Percentiles rank a stretch among this genome's conserved stretches.
phyloP scores from a whole-genome alignment of 1,139 yeast species.

The Diutina sp. region DNA sequence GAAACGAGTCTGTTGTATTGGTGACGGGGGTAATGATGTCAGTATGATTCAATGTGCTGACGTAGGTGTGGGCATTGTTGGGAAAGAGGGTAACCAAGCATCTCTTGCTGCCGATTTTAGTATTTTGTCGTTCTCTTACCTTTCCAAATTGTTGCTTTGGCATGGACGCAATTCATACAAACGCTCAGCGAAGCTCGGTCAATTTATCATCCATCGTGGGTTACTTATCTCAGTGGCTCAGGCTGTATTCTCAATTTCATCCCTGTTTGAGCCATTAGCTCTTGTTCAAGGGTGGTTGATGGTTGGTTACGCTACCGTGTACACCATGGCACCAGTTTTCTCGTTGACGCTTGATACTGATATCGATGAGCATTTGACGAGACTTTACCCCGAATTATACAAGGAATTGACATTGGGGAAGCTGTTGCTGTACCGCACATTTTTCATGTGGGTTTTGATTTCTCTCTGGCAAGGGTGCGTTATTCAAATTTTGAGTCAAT shows the following conservation, averaged over 20 bases:
- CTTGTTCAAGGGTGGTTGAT: constrained; percentile 91
- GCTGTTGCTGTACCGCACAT: constrained; percentile 75
- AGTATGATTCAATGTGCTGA: constrained; percentile 98
- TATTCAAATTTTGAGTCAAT: constrained; percentile 72
- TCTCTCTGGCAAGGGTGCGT: constrained; percentile 79
- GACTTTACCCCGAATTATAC: constrained; percentile 87
- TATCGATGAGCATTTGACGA: constrained; percentile 80
- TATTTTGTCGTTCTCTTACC: constrained; percentile 79
- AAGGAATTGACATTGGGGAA: constrained; percentile 83
- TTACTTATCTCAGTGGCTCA: constrained; percentile 91
- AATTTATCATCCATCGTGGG: constrained; percentile 94
- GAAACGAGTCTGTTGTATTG: constrained; percentile 91
- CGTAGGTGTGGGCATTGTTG: constrained; percentile 98
- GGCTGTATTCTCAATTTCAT: constrained; percentile 79
- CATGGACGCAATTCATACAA: constrained; percentile 97
- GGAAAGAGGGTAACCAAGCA: constrained; percentile 97
- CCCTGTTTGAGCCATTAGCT: constrained; percentile 86
- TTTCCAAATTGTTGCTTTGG: constrained; percentile 84
- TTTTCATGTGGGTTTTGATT: constrained; percentile 82
- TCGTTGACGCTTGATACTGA: constrained; percentile 86
- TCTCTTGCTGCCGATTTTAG: constrained; percentile 96
- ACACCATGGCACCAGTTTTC: constrained; percentile 98
- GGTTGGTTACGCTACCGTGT: constrained; percentile 96
- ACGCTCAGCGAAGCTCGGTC: constrained; percentile 88
- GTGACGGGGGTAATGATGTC: constrained; percentile 99